Evolutionary conservation across 345 rosid species (phyloP), one percentile per base, ranked within the genome.

Genomic region (Laguncularia racemosa): DNA sequence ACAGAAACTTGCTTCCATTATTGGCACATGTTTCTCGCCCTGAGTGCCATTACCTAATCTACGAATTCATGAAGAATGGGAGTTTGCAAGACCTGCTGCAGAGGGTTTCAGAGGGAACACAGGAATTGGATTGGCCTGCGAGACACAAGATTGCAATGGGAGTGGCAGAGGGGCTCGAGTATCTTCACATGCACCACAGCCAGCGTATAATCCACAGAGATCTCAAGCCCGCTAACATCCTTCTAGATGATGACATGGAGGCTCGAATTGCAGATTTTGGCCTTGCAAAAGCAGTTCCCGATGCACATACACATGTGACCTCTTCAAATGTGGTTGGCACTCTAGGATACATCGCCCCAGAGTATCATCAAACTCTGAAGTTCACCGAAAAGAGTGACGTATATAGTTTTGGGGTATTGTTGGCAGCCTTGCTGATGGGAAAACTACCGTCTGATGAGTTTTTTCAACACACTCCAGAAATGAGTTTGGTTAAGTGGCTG

Each of bases 51-150:
- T 84, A 48, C 57, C 84, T 92, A 14, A 83, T 92, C 2, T 86
- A 92, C 28, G 95, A 88, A 61, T 86, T 48, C 82, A 89, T 92
- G 96, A 86, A 86, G 74, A 86, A 92, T n/a, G 98, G 98, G 33
- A 88, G 95, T 56, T 67, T 92, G 58, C 95, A 86, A 57, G 95
- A 89, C 56, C 19, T 68, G 19, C 52, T 91, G 23, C 50, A 40
- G 1, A 71, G 72, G 0, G 95, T 83, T 13, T 15, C 79, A 0
- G 58, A 47, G 21, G 96, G 96, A 45, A 68, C 15, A 1, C 43
- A 50, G 45, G 87, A 86, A 55, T 64, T 92, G 56, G 87, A 78
- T 68, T 88, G 96, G 98, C 61, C 70, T 2, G 58, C 80, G 2
- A 70, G 98, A 66, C 89, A 84, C 70, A 81, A 43, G 71, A 76